These are phyloP conservation scores for Theobroma cacao DNA, from an alignment of 345 rosid species.

Conservation along the genomic window DNA sequence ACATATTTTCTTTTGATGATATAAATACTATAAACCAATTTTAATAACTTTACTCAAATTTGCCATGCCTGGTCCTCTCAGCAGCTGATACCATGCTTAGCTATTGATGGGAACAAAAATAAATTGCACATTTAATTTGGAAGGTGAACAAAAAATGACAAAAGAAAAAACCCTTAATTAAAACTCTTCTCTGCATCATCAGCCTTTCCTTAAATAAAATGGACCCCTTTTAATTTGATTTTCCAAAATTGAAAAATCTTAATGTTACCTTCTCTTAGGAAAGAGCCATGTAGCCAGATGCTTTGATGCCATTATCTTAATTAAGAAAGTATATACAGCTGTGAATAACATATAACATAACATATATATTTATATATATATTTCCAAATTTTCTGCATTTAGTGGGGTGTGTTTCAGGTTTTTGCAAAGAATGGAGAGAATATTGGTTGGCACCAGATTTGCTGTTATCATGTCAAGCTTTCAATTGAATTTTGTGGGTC, in stretches of 20 bases:
- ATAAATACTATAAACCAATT: background rate
- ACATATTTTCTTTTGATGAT: background rate
- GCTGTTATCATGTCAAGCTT: conserved; percentile 16
- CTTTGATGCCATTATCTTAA: background rate
- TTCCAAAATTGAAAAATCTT: background rate
- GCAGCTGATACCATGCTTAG: background rate
- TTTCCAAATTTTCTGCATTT: background rate
- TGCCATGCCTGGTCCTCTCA: too few species aligned
- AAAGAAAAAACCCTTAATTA: background rate
- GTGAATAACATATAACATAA: background rate
- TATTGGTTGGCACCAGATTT: conserved; percentile 12
- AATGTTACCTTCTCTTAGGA: background rate
- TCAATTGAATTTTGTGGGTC: conserved; percentile 7
- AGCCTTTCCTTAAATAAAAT: background rate
- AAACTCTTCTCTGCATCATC: background rate
- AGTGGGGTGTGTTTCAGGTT: background rate
- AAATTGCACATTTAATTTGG: background rate
- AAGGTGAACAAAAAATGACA: background rate
- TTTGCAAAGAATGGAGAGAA: background rate
- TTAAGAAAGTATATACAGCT: background rate
- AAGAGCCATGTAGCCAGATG: background rate
- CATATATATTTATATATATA: background rate
- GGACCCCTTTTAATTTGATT: background rate
- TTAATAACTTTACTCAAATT: background rate
- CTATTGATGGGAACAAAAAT: background rate